Base-by-base conservation (phyloP, 2,329 filamentous ascomycete genomes). In the Penicillium psychrosexuale region DNA sequence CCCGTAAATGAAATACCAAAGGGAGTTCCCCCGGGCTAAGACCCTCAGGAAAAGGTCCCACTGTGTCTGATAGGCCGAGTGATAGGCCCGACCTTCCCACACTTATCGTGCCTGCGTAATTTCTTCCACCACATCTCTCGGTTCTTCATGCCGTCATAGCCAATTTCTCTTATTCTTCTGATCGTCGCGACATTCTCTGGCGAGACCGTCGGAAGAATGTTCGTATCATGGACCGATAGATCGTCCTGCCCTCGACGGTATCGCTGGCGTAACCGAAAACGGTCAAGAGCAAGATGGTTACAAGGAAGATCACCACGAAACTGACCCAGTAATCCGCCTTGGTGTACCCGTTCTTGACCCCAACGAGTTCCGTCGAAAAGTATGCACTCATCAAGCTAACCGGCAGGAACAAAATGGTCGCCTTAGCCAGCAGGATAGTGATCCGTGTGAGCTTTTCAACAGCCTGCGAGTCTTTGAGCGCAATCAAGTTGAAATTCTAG, bases 401-500 rank as follows among this genome's bases (percentile, higher is more conserved):
- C 0, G 88, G 88, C 52, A 91, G 78, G 73, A 91, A 91, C 48
- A 91, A 77, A 38, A 91, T 88, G 12, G 85, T 89, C 6, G 88
- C 83, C 68, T 91, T 91, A 44, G 87, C 87, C 11, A 91, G 78
- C 5, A 91, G 75, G 5, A 90, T 84, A 3, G 88, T 89, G 59
- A 87, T 85, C 54, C 87, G 79, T 0, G 87, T 90, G 19, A 91
- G 79, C 19, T 85, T 81, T 56, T 89, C 87, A 11, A 90, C 88
- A 4, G 84, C 83, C 60, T 85, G 82, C 0, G 87, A 89, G 69
- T 91, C 87, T 67, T 88, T 90, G 65, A 90, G 84, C 17, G 87
- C 84, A 55, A 88, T 89, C 60, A 91, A 80, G 69, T 88, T 90
- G 78, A 91, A 91, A 69, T 90, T 90, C 85, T 89, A 55, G 27